Conservation (phyloP, 768 basidiomycete genomes). For the Gelatoporia subvermispora region DNA sequence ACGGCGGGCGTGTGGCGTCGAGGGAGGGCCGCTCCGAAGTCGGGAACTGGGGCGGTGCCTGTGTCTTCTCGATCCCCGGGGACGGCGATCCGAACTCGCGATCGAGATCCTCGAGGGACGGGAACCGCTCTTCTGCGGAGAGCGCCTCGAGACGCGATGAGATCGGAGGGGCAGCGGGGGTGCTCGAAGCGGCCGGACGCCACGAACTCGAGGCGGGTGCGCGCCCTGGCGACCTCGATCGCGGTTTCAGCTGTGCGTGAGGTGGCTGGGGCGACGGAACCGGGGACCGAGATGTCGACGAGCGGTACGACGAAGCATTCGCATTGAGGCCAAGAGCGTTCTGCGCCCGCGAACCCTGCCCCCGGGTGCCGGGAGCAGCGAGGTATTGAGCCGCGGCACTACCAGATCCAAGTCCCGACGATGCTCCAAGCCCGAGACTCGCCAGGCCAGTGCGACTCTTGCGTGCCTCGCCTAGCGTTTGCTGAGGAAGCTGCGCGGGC, state of each 20-base stretch:
- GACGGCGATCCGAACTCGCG: constrained; percentile 38
- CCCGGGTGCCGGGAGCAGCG: constrained; percentile 1
- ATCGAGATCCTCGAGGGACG: constrained; percentile 83
- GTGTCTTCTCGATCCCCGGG: constrained; percentile 4
- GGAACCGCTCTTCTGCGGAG: constrained; percentile 71
- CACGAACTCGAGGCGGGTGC: no score
- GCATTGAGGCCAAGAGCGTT: constrained; percentile 12
- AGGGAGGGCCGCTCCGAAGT: constrained; percentile 1
- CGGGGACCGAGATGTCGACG: constrained; percentile 19
- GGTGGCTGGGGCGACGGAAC: constrained; percentile 17
- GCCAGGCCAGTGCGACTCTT: constrained; percentile 68
- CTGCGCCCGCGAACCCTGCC: background rate
- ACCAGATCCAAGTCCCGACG: constrained; percentile 2
- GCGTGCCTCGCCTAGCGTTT: constrained; percentile 73
- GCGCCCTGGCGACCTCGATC: constrained; percentile 6
- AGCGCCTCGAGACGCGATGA: constrained; percentile 29
- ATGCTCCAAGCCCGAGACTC: constrained; percentile 17
- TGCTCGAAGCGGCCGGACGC: no score
- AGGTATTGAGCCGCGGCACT: constrained; percentile 8
- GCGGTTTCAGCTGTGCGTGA: constrained; percentile 9
- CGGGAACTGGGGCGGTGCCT: constrained; percentile 3
- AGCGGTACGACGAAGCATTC: constrained; percentile 20
- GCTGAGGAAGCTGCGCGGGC: constrained; percentile 42
- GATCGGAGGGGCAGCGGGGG: background rate
- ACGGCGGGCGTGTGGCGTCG: constrained; percentile 4